These are phyloP conservation scores for Pseudophaeomoniella oleicola DNA, from an alignment of 2,329 filamentous ascomycete species.

Conservation along the genomic window DNA sequence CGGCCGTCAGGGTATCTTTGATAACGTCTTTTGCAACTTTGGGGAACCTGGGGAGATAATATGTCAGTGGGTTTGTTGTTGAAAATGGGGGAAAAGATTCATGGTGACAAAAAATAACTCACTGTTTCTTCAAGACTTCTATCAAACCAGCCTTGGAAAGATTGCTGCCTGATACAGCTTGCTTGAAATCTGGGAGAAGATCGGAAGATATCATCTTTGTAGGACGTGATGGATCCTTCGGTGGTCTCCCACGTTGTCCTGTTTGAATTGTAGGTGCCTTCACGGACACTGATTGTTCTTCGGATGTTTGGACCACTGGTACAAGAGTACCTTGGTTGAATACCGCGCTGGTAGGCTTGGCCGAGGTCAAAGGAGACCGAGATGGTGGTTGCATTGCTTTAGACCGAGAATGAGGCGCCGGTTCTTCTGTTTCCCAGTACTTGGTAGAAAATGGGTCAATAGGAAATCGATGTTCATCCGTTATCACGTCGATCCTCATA, in stretches of 20 bases:
- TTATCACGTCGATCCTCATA: conserved; percentile 52
- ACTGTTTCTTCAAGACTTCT: conserved; percentile 59
- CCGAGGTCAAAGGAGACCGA: conserved; percentile 10
- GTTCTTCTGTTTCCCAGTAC: conserved; percentile 50
- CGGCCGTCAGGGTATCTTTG: conserved; percentile 51
- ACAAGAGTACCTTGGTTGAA: not conserved
- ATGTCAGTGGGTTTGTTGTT: not conserved
- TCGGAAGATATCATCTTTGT: conserved; percentile 37
- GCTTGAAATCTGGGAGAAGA: conserved; percentile 52
- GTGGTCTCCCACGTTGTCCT: conserved; percentile 1
- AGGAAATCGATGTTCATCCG: conserved; percentile 18
- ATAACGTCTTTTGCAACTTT: conserved; percentile 56
- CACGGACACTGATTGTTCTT: not conserved
- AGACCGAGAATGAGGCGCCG: conserved; percentile 7
- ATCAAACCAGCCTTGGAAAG: conserved; percentile 61
- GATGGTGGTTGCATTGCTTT: conserved; percentile 14
- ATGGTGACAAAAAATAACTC: conserved; percentile 11
- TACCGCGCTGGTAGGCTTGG: conserved; percentile 7
- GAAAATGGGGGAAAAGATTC: not conserved
- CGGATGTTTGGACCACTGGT: not conserved
- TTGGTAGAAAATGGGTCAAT: conserved; percentile 74
- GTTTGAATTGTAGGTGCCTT: conserved; percentile 1
- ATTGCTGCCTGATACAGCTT: conserved; percentile 53
- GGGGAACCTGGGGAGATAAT: conserved; percentile 39
- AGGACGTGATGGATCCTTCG: conserved; percentile 5